These are phyloP conservation scores for Byssochlamys sp. DNA, from an alignment of 2,329 filamentous ascomycete genomes.

Conservation along the genomic window DNA sequence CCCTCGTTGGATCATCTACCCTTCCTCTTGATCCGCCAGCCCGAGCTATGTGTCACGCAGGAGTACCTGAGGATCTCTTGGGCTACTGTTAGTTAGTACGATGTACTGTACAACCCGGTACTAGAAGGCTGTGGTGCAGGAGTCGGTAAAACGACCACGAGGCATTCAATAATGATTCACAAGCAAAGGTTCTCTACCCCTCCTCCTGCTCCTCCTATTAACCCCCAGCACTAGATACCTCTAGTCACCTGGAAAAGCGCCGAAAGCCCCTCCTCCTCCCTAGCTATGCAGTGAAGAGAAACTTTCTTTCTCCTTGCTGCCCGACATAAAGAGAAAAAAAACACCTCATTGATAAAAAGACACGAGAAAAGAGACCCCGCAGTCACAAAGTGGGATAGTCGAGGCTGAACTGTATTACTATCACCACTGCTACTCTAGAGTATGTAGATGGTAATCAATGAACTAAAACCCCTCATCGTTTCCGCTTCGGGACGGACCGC, in stretches of 20 bases:
- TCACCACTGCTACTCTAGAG: background rate
- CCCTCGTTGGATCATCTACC: background rate
- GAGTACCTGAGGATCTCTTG: background rate
- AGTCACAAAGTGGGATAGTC: background rate
- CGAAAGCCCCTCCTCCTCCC: background rate
- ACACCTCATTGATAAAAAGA: background rate
- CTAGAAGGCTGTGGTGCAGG: background rate
- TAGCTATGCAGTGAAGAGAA: background rate
- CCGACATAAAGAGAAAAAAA: background rate
- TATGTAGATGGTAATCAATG: background rate
- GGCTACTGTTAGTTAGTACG: background rate
- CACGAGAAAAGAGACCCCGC: background rate
- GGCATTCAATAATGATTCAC: background rate
- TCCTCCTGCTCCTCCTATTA: background rate
- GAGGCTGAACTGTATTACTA: background rate
- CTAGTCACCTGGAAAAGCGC: background rate
- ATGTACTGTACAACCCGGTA: background rate
- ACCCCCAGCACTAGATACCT: background rate
- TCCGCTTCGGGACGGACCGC: background rate
- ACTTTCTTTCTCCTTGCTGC: background rate
- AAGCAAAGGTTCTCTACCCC: background rate
- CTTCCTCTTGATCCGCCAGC: background rate
- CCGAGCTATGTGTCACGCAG: background rate
- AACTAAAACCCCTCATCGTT: background rate
- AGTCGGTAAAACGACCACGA: background rate